These are phyloP conservation scores for Pseudogymnoascus destructans DNA, from an alignment of 2,329 filamentous ascomycete genomes.

Conservation along the genomic window DNA sequence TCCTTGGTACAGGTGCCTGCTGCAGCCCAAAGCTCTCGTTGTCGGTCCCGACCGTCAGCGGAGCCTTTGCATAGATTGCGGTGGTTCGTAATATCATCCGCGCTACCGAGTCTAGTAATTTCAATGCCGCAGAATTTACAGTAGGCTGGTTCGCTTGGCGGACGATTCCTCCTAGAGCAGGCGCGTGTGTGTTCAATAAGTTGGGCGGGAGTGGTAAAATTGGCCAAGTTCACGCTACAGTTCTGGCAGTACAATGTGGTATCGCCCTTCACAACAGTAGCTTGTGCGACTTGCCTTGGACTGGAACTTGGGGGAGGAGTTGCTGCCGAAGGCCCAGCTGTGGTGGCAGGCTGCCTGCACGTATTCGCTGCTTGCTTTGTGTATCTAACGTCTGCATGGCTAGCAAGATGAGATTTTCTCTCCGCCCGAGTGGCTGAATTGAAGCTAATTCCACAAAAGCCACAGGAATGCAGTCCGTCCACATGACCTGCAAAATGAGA, in stretches of 20 bases:
- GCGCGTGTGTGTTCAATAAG: background rate
- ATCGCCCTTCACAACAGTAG: background rate
- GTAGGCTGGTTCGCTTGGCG: background rate
- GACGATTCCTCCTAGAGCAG: background rate
- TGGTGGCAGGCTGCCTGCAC: background rate
- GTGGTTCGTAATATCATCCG: constrained; percentile 5
- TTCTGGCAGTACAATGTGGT: background rate
- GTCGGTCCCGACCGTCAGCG: background rate
- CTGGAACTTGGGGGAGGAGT: background rate
- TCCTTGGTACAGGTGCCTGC: background rate
- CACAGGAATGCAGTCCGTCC: background rate
- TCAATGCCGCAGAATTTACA: constrained; percentile 5
- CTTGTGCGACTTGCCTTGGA: background rate
- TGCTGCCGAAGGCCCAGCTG: background rate
- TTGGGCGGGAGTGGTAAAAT: background rate
- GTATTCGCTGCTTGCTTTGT: background rate
- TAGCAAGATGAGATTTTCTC: background rate
- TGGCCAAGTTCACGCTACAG: background rate
- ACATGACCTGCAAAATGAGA: background rate
- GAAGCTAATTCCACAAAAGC: background rate
- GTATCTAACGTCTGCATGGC: background rate
- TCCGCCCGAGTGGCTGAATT: background rate
- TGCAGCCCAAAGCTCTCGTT: background rate
- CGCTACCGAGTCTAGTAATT: background rate
- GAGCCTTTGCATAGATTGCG: constrained; percentile 3